Evolutionary conservation across 768 basidiomycete genomes (phyloP), one percentile per base, ranked within the genome.

Genomic region (Boletus barrowsii): DNA sequence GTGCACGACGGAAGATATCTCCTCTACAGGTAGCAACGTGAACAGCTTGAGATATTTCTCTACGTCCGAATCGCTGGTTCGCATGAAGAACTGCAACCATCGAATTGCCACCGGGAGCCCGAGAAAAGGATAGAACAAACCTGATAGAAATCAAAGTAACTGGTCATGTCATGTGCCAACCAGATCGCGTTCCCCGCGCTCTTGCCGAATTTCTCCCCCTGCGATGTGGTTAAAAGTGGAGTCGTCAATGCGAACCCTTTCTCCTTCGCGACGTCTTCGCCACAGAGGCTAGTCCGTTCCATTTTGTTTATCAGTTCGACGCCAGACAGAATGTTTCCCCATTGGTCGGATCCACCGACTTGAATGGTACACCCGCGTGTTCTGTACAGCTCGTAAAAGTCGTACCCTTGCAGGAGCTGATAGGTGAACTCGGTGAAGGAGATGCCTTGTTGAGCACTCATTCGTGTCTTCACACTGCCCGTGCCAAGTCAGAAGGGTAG

Each of bases 391-490:
- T 85, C 76, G 60, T 87, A 81, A 72, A 97, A 99, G 72, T 99
- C 97, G 72, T 94, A 91, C 11, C 93, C 97, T 73, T 99, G 97
- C 26, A 99, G 79, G 22, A 99, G 83, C 65, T 99, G 97, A 69
- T 99, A 99, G 4, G 91, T 86, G 73, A 99, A 98, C 68, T 99
- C 97, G 18, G 95, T 93, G 75, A 96, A 99, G n/a, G 95, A 97
- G 56, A 98, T 87, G 42, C 96, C 96, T 62, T 86, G 82, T 57
- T 87, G 84, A 0, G 90, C 84, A 7, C 76, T 74, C 50, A 98
- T 77, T 26, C 96, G 87, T 29, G 83, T 81, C 55, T 87, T 87
- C 36, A 97, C 94, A 61, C 95, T 97, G 56, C 36, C 32, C 49
- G 44, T 13, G 9, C 26, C 40, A 37, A 10, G 57, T 64, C 53